Conservation (phyloP, 1,284 basidiomycete species). For the Pascua sp. region DNA sequence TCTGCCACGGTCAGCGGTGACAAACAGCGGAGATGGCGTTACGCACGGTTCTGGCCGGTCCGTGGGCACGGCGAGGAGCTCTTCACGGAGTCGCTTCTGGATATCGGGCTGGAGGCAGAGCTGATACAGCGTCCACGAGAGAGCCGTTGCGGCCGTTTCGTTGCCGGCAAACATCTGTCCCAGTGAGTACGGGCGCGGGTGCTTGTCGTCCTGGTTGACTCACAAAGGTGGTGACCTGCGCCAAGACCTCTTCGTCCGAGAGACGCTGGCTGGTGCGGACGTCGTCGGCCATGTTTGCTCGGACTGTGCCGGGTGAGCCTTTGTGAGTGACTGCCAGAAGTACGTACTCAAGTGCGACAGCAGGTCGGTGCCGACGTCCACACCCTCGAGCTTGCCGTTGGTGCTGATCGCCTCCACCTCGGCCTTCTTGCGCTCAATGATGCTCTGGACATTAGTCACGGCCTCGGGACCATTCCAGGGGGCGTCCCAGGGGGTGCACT, state of each 20-base stretch:
- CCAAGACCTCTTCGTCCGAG: conserved; percentile 63
- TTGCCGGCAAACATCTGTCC: conserved; percentile 58
- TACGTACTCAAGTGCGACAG: conserved; percentile 11
- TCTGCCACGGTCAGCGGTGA: no score
- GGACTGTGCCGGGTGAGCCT: no score
- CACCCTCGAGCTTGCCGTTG: conserved; percentile 43
- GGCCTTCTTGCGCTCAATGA: background rate
- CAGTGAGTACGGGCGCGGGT: no score
- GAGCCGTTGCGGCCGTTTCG: conserved; percentile 68
- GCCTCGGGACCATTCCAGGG: no score
- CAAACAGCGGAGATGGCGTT: no score
- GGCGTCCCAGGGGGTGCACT: no score
- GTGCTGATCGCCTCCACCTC: background rate
- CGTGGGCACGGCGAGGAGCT: conserved; percentile 52
- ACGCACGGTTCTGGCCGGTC: conserved; percentile 5
- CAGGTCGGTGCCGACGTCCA: conserved; percentile 46
- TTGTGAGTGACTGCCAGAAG: no score
- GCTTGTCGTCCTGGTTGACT: no score
- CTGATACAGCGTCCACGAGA: conserved; percentile 69
- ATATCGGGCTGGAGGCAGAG: conserved; percentile 57
- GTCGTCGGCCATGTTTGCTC: conserved; percentile 60
- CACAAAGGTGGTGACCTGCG: conserved; percentile 73
- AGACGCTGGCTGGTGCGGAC: conserved; percentile 57
- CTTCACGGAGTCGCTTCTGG: conserved; percentile 60
- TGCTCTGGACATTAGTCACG: background rate